Evolutionary conservation across 2,329 filamentous ascomycete genomes (phyloP), one percentile per base, ranked within the genome.

Genomic region (Ustilaginoidea virens): DNA sequence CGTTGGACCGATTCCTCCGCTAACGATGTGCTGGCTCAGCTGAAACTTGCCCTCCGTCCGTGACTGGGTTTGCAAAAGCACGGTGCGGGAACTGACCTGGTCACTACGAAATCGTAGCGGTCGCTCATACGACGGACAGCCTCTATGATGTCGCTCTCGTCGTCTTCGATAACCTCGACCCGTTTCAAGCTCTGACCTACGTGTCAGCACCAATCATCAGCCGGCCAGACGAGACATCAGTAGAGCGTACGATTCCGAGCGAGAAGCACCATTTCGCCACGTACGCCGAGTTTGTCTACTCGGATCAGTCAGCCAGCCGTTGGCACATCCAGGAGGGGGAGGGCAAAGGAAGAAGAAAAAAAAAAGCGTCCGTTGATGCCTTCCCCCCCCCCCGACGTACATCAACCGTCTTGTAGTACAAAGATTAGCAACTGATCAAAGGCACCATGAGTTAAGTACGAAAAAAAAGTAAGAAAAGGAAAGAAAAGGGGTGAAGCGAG

Each of bases 1-100:
- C 80, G 87, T 96, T 39, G 90, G 90, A 8, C 87, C 87, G 46
- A 98, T 96, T 17, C 90, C 87, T 40, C 90, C 87, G 43, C 80
- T 72, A 33, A 15, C 23, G 10, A 26, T n/a, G 19, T 15, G 5
- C 13, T 17, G n/a, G n/a, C n/a, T 22, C 24, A 14, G 12, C 15
- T 21, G 7, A 23, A 27, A 17, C 16, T 13, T 15, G 17, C n/a
- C 17, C 12, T 9, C 22, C 8, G 7, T 13, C 12, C 12, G 5
- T 23, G 22, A n/a, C 6, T 13, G 7, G 19, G 19, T 20, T 20
- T 7, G 7, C 7, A 20, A 20, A 20, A 20, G 19, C 13, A 16
- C 10, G 3, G 24, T n/a, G n/a, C n/a, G n/a, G n/a, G n/a, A n/a
- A n/a, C 42, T 35, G 43, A 63, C 66, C 66, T 90, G 5, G 90